Percentiles rank a stretch among this genome's conserved stretches.
Conservation (phyloP, 352 stramenopile species). For the Phytophthora foliorum region DNA sequence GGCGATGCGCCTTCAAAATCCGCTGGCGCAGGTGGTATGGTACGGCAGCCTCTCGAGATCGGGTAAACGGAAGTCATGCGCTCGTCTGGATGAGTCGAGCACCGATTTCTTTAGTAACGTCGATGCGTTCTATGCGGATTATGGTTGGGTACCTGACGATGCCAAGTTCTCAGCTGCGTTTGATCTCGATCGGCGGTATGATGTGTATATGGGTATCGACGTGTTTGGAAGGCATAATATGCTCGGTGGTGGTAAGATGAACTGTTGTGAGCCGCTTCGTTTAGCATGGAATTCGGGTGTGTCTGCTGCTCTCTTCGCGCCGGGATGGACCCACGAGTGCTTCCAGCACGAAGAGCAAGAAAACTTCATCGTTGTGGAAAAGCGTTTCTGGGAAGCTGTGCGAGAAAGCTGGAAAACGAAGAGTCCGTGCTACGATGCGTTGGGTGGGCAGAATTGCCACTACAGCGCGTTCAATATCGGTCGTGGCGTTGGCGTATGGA, state of each 20-base stretch:
- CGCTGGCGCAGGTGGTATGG: constrained; percentile 55
- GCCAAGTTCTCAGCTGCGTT: constrained; percentile 54
- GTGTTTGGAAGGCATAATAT: constrained; percentile 56
- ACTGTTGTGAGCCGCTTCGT: constrained; percentile 41
- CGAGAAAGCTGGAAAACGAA: constrained; percentile 45
- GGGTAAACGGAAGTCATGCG: constrained; percentile 46
- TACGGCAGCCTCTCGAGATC: constrained; percentile 54
- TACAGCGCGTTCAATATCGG: constrained; percentile 53
- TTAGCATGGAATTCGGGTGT: constrained; percentile 51
- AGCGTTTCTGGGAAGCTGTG: constrained; percentile 44
- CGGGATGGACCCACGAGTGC: constrained; percentile 52
- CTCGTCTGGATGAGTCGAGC: constrained; percentile 51
- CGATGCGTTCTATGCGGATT: constrained; percentile 63
- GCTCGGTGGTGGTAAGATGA: constrained; percentile 47
- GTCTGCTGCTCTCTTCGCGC: constrained; percentile 48
- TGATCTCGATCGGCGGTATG: constrained; percentile 53
- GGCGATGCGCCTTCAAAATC: constrained; percentile 34
- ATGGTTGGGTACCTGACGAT: constrained; percentile 57
- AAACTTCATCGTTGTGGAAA: constrained; percentile 40
- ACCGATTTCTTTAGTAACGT: constrained; percentile 53
- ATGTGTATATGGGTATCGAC: constrained; percentile 72
- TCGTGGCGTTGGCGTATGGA: constrained; percentile 37
- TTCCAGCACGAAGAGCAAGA: constrained; percentile 41
- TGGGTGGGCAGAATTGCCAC: constrained; percentile 46
- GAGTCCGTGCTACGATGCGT: constrained; percentile 46